These are phyloP conservation scores for Penicillium frequentans DNA, from an alignment of 2,329 filamentous ascomycete species.

Conservation along the genomic window DNA sequence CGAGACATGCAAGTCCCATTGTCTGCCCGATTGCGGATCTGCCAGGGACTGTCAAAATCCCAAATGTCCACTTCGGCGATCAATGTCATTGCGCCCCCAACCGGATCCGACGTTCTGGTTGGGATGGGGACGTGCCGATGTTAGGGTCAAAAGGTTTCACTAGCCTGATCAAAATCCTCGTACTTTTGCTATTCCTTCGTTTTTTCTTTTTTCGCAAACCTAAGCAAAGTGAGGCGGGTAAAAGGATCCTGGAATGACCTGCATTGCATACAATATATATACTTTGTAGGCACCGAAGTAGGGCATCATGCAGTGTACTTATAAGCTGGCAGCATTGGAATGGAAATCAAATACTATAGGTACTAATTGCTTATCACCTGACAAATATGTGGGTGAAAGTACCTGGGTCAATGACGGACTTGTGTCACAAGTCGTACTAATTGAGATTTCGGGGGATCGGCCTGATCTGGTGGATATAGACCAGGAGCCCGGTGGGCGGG, in stretches of 20 bases:
- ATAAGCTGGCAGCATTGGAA: background rate
- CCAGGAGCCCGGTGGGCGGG: conserved; percentile 13
- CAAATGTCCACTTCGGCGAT: background rate
- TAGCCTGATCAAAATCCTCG: background rate
- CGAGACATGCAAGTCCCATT: conserved; percentile 7
- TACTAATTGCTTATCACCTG: background rate
- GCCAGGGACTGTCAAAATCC: conserved; percentile 1
- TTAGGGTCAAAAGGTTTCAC: conserved; percentile 5
- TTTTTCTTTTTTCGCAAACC: background rate
- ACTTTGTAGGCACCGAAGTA: background rate
- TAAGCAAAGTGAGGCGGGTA: background rate
- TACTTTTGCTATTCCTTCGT: background rate
- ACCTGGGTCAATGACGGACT: background rate
- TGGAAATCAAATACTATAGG: background rate
- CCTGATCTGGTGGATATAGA: conserved; percentile 6
- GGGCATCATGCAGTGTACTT: background rate
- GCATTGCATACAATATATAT: background rate
- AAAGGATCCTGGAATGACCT: conserved; percentile 1
- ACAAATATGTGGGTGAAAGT: background rate
- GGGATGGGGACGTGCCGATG: conserved; percentile 18
- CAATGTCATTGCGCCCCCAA: conserved; percentile 15
- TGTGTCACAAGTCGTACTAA: background rate
- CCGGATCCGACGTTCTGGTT: conserved; percentile 22
- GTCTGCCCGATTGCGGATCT: conserved; percentile 19
- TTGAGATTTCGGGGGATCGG: conserved; percentile 12